Base-by-base conservation (phyloP, 768 basidiomycete species). In the Amanita rubescens region DNA sequence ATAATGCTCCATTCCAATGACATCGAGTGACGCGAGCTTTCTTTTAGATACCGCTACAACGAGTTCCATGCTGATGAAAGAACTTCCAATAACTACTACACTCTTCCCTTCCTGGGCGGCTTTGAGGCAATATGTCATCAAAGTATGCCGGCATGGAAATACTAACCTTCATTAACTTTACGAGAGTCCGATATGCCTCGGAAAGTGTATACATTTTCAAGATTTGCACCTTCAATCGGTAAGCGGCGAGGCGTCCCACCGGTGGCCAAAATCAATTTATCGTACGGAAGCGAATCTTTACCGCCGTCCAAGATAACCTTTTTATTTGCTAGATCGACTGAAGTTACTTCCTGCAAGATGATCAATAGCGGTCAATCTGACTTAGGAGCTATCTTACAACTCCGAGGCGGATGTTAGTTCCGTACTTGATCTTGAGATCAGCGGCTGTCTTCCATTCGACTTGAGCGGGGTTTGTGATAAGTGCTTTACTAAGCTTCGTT, bases 1-100 rank as follows among this genome's bases (percentile, higher is more conserved):
- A 55, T 76, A 75, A 50, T 83, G 77, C 59, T 88, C 87, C 82
- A 84, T 84, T 1, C 91, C 92, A 50, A 96, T 79, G 56, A 95
- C 84, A 57, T 89, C 83, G 41, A 94, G 84, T 27, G 84, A 86
- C 11, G 85, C 85, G 19, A 91, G 82, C 58, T 86, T 85, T 50
- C 87, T 82, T 60, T 82, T 82, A 7, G 80, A 67, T 2, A 87
- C 68, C 0, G 90, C 87, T n/a, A 73, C 76, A 6, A 90, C 90
- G n/a, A 92, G 73, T 65, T 94, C 90, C 90, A 96, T 90, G 53
- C 87, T 82, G 61, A 96, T 96, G 71, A 94, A 96, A 12, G 87
- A 90, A 47, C 84, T 87, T 2, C 94, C 94, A 57, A 95, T 85
- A 11, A 94, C 79, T 30, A 92, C 90, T 55, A 87, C 66, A 46